phyloP scores from a whole-genome alignment of 169 alveolate species.

The Cryptosporidium xiaoi region DNA sequence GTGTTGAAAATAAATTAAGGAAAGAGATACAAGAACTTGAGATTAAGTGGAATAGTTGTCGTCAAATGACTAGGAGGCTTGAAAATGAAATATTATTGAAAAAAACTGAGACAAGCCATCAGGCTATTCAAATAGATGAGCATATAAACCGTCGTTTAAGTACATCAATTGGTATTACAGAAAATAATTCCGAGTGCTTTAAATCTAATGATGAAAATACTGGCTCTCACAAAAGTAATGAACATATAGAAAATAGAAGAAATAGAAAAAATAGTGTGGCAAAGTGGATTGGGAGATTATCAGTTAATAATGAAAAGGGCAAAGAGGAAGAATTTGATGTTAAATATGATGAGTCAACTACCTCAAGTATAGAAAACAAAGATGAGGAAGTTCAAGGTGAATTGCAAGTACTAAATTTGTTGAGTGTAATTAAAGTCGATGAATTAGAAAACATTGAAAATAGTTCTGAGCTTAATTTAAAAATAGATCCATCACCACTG shows the following conservation, averaged over 20 bases:
- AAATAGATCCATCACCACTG: slow-evolving; percentile 51
- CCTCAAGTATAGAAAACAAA: slow-evolving; percentile 6
- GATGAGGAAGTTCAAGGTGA: slow-evolving; percentile 69
- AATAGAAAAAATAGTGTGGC: slow-evolving; percentile 60
- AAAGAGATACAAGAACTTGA: slow-evolving; percentile 50
- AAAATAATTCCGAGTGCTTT: background rate
- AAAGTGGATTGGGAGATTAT: slow-evolving; percentile 69
- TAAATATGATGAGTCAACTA: background rate
- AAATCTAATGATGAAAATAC: background rate
- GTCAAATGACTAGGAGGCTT: slow-evolving; percentile 39
- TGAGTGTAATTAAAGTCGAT: slow-evolving; percentile 44
- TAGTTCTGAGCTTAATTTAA: background rate
- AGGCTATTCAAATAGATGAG: slow-evolving; percentile 67
- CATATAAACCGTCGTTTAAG: slow-evolving; percentile 67
- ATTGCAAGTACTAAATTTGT: slow-evolving; percentile 45
- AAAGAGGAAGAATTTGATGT: background rate
- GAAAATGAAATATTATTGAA: slow-evolving; percentile 58
- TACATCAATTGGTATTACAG: background rate
- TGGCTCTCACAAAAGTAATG: background rate
- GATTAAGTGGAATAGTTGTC: slow-evolving; percentile 28
- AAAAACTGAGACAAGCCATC: slow-evolving; percentile 60
- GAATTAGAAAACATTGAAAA: background rate
- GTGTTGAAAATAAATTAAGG: slow-evolving; percentile 24
- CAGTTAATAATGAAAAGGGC: background rate
- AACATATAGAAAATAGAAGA: background rate